Base-by-base conservation (phyloP, 2,329 filamentous ascomycete species). In the Nothophaeocryptopus gaeumannii region DNA sequence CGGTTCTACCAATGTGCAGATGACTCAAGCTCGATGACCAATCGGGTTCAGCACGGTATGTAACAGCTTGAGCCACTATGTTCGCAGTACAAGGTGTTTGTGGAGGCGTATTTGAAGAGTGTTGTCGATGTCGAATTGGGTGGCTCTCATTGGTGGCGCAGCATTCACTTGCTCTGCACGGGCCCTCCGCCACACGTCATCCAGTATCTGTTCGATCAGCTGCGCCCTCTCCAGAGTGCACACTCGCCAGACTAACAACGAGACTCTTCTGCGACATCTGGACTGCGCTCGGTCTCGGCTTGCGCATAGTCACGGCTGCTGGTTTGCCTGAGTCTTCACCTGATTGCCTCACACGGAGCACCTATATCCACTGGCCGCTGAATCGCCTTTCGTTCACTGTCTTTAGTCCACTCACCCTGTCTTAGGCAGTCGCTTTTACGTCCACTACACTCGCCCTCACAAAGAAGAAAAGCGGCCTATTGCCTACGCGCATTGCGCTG, bases 271-370 rank as follows among this genome's bases (percentile, higher is more conserved):
- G 35, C 20, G n/a, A 41, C 26, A 41, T 47, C 39, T 43, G 39
- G 34, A 26, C 16, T 32, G 35, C 44, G 44, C 43, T 47, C 51
- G 47, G 40, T 51, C 47, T 31, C 47, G 47, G 30, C 20, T 26
- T 26, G 20, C 20, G 20, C 20, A 26, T 26, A 33, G 34, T 35
- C 46, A 36, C 41, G 37, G 35, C 33, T 16, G 29, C 42, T 54
- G 52, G 50, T 45, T 48, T 56, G 55, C 55, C 53, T 54, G 50
- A 58, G 35, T 54, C 53, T 53, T 56, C 53, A 51, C 47, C 55
- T 58, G 55, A 58, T 26, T 26, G 7, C 7, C 20, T 26, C 20
- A 26, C 20, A 26, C 20, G 20, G 20, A 26, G 20, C 20, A 26
- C 20, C 20, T 26, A 26, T 26, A 26, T 26, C 20, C 20, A 26